phyloP scores from a whole-genome alignment of 345 rosid genomes.

The Salix caprea region DNA sequence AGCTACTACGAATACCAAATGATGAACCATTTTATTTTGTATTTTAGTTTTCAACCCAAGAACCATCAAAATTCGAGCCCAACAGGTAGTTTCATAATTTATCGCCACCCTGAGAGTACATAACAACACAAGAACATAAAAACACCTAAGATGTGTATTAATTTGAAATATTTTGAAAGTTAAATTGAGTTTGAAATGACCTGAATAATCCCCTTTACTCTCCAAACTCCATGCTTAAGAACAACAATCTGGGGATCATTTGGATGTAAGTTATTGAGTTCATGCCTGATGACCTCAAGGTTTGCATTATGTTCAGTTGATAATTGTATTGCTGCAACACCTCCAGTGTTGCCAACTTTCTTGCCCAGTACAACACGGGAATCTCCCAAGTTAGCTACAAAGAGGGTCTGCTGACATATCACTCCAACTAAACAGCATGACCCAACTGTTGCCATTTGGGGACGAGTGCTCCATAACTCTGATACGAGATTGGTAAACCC shows the following conservation, averaged over 20 bases:
- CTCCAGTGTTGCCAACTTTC: conserved; percentile 73
- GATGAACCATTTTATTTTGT: background rate
- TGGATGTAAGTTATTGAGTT: conserved; percentile 77
- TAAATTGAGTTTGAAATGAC: conserved; percentile 28
- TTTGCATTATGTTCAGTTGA: conserved; percentile 93
- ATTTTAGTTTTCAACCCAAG: background rate
- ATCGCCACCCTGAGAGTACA: background rate
- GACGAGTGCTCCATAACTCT: conserved; percentile 52
- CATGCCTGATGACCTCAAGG: conserved; percentile 67
- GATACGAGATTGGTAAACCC: conserved; percentile 75
- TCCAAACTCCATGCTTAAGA: conserved; percentile 86
- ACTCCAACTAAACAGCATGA: conserved; percentile 89
- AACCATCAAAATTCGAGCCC: background rate
- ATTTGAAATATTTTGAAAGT: conserved; percentile 1
- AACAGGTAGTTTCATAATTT: background rate
- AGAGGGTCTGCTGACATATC: conserved; percentile 65
- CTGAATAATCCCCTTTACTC: conserved; percentile 96
- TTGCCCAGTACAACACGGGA: conserved; percentile 79
- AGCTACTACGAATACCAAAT: background rate
- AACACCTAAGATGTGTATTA: background rate
- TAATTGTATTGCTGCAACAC: conserved; percentile 65
- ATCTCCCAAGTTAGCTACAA: conserved; percentile 84
- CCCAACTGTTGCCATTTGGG: conserved; percentile 73
- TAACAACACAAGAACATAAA: background rate
- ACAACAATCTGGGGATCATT: conserved; percentile 82